These are phyloP conservation scores for Eurotiales sp. DNA, from an alignment of 2,329 filamentous ascomycete species.

Conservation along the genomic window DNA sequence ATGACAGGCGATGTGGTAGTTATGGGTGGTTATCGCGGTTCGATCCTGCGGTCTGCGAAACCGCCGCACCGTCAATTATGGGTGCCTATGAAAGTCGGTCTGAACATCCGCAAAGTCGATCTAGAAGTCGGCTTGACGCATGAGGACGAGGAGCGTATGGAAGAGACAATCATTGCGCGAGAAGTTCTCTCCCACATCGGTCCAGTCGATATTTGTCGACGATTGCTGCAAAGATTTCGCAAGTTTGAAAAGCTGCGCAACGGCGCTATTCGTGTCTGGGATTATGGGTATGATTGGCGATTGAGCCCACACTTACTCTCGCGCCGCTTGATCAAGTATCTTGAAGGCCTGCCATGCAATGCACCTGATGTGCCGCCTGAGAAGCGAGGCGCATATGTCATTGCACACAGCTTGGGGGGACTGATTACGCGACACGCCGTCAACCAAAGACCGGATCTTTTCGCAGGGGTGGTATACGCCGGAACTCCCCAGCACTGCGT, in stretches of 20 bases:
- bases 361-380: constrained; percentile 49
- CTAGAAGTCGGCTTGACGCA: constrained; percentile 78
- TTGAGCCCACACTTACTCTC: constrained; percentile 76
- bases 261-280: constrained; percentile 73
- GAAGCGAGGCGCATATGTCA: constrained; percentile 68
- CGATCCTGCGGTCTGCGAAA: constrained; percentile 78
- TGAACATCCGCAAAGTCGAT: constrained; percentile 89
- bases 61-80: constrained; percentile 82
- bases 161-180: constrained; percentile 75
- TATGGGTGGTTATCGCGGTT: constrained; percentile 86
- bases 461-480: constrained; percentile 80
- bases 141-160: constrained; percentile 79
- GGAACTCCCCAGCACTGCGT: constrained; percentile 82
- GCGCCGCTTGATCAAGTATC: constrained; percentile 65
- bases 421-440: constrained; percentile 84
- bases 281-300: constrained; percentile 95
- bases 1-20: constrained; percentile 83
- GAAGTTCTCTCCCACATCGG: constrained; percentile 92
- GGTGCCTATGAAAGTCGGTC: constrained; percentile 88
- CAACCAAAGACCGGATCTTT: constrained; percentile 78
- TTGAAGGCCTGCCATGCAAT: constrained; percentile 74
- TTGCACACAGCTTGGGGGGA: constrained; percentile 82
- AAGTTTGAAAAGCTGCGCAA: constrained; percentile 68
- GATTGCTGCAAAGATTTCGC: constrained; percentile 72
- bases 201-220: constrained; percentile 81